phyloP scores from a whole-genome alignment of 2,329 filamentous ascomycete genomes.

The Cephalotrichum gorgonifer region DNA sequence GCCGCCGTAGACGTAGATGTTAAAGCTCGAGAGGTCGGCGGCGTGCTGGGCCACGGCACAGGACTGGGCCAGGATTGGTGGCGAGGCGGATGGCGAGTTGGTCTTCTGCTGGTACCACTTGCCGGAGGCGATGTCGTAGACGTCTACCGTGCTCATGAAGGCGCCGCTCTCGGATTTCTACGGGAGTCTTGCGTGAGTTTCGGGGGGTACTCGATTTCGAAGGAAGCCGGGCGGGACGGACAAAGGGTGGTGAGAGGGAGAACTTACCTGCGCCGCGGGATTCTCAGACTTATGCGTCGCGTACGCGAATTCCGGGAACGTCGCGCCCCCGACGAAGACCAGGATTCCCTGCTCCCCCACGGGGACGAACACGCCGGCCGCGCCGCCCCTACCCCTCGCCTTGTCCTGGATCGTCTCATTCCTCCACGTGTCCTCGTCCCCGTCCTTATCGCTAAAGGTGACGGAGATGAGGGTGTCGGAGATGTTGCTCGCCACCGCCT shows the following conservation, averaged over 20 bases:
- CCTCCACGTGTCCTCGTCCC: conserved; percentile 40
- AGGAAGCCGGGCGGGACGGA: neutral
- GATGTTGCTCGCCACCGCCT: conserved; percentile 25
- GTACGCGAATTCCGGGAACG: conserved; percentile 39
- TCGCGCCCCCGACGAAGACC: conserved; percentile 67
- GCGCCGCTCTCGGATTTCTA: conserved; percentile 54
- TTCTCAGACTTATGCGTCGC: conserved; percentile 15
- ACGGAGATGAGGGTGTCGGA: conserved; percentile 44
- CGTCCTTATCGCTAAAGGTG: conserved; percentile 45
- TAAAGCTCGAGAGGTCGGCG: conserved; percentile 62
- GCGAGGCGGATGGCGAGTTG: conserved; percentile 30
- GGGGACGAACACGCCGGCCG: conserved; percentile 65
- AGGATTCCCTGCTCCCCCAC: conserved; percentile 68
- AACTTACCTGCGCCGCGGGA: conserved; percentile 21
- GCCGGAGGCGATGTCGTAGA: conserved; percentile 63
- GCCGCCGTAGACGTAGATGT: conserved; percentile 78
- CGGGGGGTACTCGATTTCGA: neutral
- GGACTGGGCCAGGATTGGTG: conserved; percentile 50
- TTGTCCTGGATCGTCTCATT: conserved; percentile 41
- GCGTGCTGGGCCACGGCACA: conserved; percentile 68
- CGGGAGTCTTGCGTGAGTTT: conserved; percentile 11
- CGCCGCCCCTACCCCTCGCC: conserved; percentile 46
- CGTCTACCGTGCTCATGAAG: conserved; percentile 62
- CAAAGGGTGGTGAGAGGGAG: neutral
- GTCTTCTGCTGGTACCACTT: conserved; percentile 63